Percentiles rank a stretch among this genome's conserved stretches.
Evolutionary conservation across 2,329 filamentous ascomycete species (phyloP).

Genomic region (Mycosphaerella arachidis): DNA sequence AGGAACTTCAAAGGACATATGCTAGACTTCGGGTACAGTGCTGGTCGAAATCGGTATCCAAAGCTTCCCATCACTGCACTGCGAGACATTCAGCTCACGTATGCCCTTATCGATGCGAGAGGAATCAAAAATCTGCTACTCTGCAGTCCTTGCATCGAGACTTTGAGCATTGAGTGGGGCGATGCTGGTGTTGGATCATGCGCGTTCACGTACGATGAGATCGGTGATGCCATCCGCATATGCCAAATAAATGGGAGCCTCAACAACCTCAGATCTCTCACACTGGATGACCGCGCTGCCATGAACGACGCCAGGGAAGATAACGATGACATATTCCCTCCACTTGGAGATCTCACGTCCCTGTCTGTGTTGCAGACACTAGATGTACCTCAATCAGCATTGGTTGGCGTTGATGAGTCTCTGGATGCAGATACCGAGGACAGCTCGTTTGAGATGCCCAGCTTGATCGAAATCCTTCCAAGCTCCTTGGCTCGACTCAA

Average conservation of each 20-base stretch:
- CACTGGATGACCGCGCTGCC: background rate
- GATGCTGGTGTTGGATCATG: background rate
- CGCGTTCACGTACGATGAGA: background rate
- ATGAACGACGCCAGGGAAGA: background rate
- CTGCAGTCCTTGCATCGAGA: background rate
- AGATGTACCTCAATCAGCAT: background rate
- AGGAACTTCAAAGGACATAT: background rate
- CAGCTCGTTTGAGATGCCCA: background rate
- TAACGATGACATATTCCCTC: background rate
- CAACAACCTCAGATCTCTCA: background rate
- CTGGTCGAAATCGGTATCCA: background rate
- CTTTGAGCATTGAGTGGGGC: background rate
- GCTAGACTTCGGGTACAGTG: background rate
- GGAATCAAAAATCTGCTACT: background rate
- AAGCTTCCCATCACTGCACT: background rate
- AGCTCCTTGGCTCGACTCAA: background rate
- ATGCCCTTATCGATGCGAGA: background rate
- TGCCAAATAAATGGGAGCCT: background rate
- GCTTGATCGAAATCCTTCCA: background rate
- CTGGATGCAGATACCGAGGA: background rate
- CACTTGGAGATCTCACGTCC: background rate
- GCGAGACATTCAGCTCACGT: background rate
- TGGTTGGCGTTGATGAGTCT: background rate
- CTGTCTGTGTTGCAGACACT: background rate
- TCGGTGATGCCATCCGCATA: background rate